Evolutionary conservation across 345 rosid genomes (phyloP), one percentile per base, ranked within the genome.

Genomic region (Populus nigra): DNA sequence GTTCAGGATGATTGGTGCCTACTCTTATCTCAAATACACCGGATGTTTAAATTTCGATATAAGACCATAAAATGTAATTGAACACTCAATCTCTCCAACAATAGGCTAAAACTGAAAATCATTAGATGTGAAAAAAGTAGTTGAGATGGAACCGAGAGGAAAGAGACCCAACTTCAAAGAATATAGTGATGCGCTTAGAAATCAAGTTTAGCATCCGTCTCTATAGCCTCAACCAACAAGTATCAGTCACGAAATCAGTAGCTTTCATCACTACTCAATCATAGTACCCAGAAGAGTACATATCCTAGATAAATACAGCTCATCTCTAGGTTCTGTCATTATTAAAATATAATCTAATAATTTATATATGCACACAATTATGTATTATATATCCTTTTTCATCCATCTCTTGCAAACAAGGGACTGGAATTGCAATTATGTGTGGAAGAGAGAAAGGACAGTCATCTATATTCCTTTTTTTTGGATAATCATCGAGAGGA

Each of bases 191-290:
- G 41, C 43, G 55, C 70, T 13, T 53, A 71, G 25, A 65, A 53
- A 39, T 35, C 43, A 75, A 49, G 27, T 57, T 71, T 25, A 25
- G 45, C 17, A 7, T 65, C 41, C 61, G 61, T n/a, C 38, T 74
- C 53, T 11, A 22, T 62, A 68, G 50, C 36, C 55, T 47, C 23
- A 53, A 10, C 66, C 27, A 39, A 9, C 68, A 75, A 36, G 6
- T 57, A 66, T 74, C 72, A 29, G 65, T 43, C 15, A 9, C 59
- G 25, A 25, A 25, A 25, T 25, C 25, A 57, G 63, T 22, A 65
- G 71, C 67, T 80, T 57, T 61, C 65, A 43, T 61, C 65, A 43
- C 33, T 7, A 6, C 43, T 67, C 70, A 49, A 67, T 73, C 65
- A 65, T 36, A 39, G n/a, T 33, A 39, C 27, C 22, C 27, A 22